Base-by-base conservation (phyloP, 1,284 basidiomycete genomes). In the Coriolopsis trogii region DNA sequence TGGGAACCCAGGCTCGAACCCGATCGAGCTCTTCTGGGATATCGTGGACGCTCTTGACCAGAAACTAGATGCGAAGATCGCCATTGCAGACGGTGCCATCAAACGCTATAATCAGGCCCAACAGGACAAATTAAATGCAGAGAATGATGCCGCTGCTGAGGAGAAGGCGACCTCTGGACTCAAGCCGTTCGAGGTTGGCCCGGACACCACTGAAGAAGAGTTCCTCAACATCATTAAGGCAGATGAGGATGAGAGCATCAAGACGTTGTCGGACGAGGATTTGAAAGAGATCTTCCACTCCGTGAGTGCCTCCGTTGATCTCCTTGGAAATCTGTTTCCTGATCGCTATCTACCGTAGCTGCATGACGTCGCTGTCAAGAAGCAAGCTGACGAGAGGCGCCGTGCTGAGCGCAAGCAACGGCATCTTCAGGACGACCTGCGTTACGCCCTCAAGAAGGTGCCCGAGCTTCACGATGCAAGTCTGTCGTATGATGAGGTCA, bases 11-110 rank as follows among this genome's bases (percentile, higher is more conserved):
- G 97, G 97, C 13, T 96, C 93, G 2, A 93, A 90, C 57, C 94
- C 96, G 1, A 78, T 99, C 34, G 96, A 99, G 60, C 80, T 99
- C 9, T 99, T 98, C 73, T 98, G 93, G 92, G 96, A 99, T 68
- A 69, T 82, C 4, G 87, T 98, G 34, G 96, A 99, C 70, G 80
- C 79, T 33, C 78, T 98, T 3, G 93, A 94, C 62, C 87, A 93
- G 63, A 81, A 87, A 59, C 80, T 97, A 10, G 94, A 96, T 57
- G 78, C 79, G 21, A 89, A 91, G 62, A 85, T 91, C 21, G 75
- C 74, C 8, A 56, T 79, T 9, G 81, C 87, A 0, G 84, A 89
- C 56, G 79, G 76, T 30, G 82, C 80, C 2, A 76, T 92, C 56
- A 76, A 75, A 53, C 72, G 76, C 38, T 69, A 71, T 66, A 82